Evolutionary conservation across 805 yeast species (phyloP), one percentile per base, ranked within the genome.

Genomic region (Kluyveromyces nonfermentans): DNA sequence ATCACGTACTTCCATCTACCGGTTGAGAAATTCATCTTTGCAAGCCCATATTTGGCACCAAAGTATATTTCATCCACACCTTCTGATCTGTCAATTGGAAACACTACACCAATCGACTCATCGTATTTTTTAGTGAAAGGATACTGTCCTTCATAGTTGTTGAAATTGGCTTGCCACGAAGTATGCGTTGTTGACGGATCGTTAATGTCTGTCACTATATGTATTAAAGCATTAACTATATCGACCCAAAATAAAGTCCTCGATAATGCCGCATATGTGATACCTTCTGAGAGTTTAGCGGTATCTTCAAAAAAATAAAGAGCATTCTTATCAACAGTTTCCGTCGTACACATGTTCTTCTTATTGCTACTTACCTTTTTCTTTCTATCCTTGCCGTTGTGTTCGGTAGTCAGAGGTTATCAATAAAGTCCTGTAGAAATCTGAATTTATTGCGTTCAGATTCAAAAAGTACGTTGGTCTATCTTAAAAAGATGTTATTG

Each of bases 11-110:
- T 55, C 62, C 74, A 71, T 20, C 56, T 44, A 6, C 57, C 52
- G 1, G 69, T 65, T 10, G 43, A 45, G 39, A 83, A 71, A 53
- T 73, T 67, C 31, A 76, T 75, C 35, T 65, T 63, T 10, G 78
- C 84, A 40, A 85, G 69, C 17, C 95, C 96, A 35, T 66, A 64
- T 53, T 77, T 75, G 40, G 76, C 74, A 42, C 88, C 93, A 45
- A 77, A 75, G 31, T 81, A 52, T 15, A 83, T 66, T 2, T 69
- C 64, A 50, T 76, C 71, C 32, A 73, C 74, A 28, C 48, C 38
- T 12, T 32, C 37, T 9, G 45, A 22, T 12, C 41, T 41, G n/a
- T 64, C 55, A 1, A 93, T 78, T 28, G 86, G 73, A 15, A 79
- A 85, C 49, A 88, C 72, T 14, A 82, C 89, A 12, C 96, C 95